These are phyloP conservation scores for Barbarea vulgaris DNA, from an alignment of 345 rosid genomes.

Conservation along the genomic window DNA sequence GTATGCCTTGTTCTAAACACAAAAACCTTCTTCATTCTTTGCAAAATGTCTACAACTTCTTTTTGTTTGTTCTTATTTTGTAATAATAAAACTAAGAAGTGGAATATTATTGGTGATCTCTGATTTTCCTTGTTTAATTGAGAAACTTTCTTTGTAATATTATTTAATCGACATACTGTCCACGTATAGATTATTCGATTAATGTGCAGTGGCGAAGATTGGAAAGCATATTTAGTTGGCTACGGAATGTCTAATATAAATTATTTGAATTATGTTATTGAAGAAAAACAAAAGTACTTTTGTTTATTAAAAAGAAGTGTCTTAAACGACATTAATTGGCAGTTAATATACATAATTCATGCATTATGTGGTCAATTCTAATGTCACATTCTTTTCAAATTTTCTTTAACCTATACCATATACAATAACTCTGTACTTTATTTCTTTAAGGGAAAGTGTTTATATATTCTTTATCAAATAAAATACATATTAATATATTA, in stretches of 20 bases:
- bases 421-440: no score
- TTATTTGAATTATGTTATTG: no score
- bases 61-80: slow-evolving; percentile 29
- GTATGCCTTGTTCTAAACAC: slow-evolving; percentile 58
- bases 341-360: background rate
- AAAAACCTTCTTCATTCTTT: slow-evolving; percentile 27
- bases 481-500: no score
- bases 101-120: slow-evolving; percentile 16
- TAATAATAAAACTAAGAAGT: slow-evolving; percentile 22
- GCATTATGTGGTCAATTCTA: slow-evolving; percentile 1
- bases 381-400: background rate
- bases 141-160: slow-evolving; percentile 3
- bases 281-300: no score
- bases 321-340: background rate
- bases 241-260: no score
- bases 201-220: no score
- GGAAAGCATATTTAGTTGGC: no score
- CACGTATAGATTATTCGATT: no score
- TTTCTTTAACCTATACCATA: background rate
- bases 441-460: no score
- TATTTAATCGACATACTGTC: background rate
- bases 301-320: no score
- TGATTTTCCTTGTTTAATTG: slow-evolving; percentile 3
- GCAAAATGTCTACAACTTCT: slow-evolving; percentile 3
- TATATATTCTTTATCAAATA: no score